Base-by-base conservation (phyloP, 1,284 basidiomycete species). In the Cystobasidium pallidum region DNA sequence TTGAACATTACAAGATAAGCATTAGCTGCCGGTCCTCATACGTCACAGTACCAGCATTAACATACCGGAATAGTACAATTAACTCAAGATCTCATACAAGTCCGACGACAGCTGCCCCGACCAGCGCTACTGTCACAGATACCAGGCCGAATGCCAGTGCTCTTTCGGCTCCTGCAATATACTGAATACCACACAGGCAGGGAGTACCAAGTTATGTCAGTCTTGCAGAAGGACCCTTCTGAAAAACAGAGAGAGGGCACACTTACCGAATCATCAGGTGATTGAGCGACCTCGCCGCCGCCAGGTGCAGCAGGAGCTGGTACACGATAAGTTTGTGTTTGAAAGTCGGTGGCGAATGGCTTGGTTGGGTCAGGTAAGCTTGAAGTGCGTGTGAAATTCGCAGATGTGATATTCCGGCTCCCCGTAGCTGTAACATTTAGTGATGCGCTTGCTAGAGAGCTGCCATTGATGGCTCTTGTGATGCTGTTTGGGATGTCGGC, bases 201-300 rank as follows among this genome's bases (percentile, higher is more conserved):
- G 21, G n/a, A 34, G 39, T 19, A 58, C 1, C 21, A 11, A 58
- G 57, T n/a, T 34, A 39, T 17, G 36, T 39, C 36, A 39, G 36
- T 39, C 13, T 13, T 39, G 36, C 13, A 13, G 36, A 39, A 39
- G 13, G 13, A 6, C 13, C 13, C 36, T 13, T 28, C 30, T 19
- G 32, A 15, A 17, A 19, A 41, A 34, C 21, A 3, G 15, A 30
- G 41, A n/a, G 15, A 3, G 13, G 2, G 61, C 43, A 34, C 26
- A 63, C 67, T 30, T 43, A 71, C 68, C 7, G 68, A 71, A 26
- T 71, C 68, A 43, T 71, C 68, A 1, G 68, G 68, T 10, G 47
- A 54, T 32, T 71, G 68, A 41, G 59, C 68, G 24, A 71, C 68
- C 11, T 52, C 52, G 19, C 68, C 68, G 13, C 49, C 51, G 21